phyloP scores from a whole-genome alignment of 2,329 filamentous ascomycete species.

The Monosporascus sp. region DNA sequence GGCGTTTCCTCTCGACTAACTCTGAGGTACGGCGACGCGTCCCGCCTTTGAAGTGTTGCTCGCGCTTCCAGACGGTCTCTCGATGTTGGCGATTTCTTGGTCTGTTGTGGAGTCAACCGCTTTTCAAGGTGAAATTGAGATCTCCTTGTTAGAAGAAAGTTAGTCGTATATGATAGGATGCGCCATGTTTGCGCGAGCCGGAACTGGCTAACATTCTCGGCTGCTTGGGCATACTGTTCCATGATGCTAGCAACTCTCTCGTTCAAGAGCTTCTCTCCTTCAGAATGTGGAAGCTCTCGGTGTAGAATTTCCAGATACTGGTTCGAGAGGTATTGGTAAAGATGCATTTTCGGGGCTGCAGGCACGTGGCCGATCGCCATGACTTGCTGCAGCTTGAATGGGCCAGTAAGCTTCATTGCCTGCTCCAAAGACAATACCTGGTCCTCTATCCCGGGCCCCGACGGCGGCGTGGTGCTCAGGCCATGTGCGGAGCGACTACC shows the following conservation, averaged over 20 bases:
- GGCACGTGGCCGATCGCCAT: conserved; percentile 58
- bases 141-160: conserved; percentile 47
- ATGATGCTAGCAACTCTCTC: conserved; percentile 46
- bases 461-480: conserved; percentile 52
- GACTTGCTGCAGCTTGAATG: conserved; percentile 54
- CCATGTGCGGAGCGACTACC: conserved; percentile 38
- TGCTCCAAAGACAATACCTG: conserved; percentile 50
- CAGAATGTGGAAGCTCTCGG: conserved; percentile 39
- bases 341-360: conserved; percentile 40
- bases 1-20: conserved; percentile 17
- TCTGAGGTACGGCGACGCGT: conserved; percentile 12
- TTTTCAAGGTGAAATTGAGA: conserved; percentile 52
- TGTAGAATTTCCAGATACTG: conserved; percentile 52
- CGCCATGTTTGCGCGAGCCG: conserved; percentile 62
- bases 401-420: conserved; percentile 51
- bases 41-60: conserved; percentile 7
- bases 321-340: conserved; percentile 52
- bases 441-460: conserved; percentile 34
- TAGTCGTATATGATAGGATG: conserved; percentile 51
- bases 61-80: conserved; percentile 9
- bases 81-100: conserved; percentile 4
- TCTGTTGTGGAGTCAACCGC: conserved; percentile 33
- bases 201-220: conserved; percentile 51
- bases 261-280: conserved; percentile 33
- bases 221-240: conserved; percentile 52